Evolutionary conservation across 805 yeast genomes (phyloP).

Genomic region (Candida yuanshanica): DNA sequence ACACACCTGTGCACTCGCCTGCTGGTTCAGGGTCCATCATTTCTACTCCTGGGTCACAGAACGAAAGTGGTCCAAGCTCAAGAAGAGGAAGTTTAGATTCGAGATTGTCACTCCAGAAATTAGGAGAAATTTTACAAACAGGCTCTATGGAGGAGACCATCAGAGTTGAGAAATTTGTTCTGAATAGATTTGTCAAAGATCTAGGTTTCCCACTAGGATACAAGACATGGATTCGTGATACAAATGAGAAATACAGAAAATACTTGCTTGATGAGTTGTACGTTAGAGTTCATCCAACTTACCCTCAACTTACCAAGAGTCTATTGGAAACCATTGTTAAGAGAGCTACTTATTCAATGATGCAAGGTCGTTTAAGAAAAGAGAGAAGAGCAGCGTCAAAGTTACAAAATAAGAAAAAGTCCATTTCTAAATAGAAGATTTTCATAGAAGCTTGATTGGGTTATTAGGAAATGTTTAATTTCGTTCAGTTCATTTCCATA

Average conservation of each 20-base stretch:
- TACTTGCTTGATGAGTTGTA: conserved; percentile 44
- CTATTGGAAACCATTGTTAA: conserved; percentile 68
- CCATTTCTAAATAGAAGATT: not conserved
- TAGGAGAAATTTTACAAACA: conserved; percentile 46
- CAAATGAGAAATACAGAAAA: conserved; percentile 47
- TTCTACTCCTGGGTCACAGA: not conserved
- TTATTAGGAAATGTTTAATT: not conserved
- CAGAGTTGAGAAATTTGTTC: conserved; percentile 45
- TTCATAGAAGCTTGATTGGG: not conserved
- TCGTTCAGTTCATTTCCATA: not conserved
- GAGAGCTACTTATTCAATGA: conserved; percentile 73
- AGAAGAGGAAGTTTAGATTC: conserved; percentile 35
- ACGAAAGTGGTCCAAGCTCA: not conserved
- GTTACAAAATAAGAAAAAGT: conserved; percentile 2
- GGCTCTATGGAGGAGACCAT: conserved; percentile 49
- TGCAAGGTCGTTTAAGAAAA: conserved; percentile 72
- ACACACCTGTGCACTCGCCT: conserved; percentile 3
- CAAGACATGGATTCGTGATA: conserved; percentile 82
- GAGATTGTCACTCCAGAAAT: conserved; percentile 50
- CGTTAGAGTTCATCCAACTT: conserved; percentile 22
- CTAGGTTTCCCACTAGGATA: conserved; percentile 71
- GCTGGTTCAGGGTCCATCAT: not conserved
- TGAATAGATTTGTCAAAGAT: conserved; percentile 47
- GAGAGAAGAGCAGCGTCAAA: conserved; percentile 50
- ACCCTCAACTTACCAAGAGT: conserved; percentile 21